Evolutionary conservation across 2,329 filamentous ascomycete species (phyloP).

Genomic region (Aphanocladium album): DNA sequence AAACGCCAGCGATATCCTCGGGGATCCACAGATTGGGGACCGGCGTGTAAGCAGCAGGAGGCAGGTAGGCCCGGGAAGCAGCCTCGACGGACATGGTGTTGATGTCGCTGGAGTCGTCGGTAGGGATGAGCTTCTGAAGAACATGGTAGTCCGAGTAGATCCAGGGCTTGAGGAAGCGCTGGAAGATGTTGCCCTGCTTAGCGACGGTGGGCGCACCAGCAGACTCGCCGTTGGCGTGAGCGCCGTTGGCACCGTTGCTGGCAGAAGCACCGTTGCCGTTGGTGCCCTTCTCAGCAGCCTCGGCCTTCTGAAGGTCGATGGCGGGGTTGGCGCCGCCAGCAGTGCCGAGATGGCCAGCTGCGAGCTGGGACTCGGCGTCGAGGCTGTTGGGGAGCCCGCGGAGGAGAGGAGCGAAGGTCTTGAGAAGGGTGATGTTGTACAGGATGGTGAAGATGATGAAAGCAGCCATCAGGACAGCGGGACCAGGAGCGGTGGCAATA

Average conservation of each 20-base stretch:
- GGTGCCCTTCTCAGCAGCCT: constrained; percentile 15
- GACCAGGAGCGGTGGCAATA: constrained; percentile 61
- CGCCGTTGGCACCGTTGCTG: constrained; percentile 15
- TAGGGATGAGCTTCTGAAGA: constrained; percentile 66
- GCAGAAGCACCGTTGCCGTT: constrained; percentile 14
- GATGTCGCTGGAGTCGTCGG: constrained; percentile 39
- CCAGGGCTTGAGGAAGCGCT: constrained; percentile 70
- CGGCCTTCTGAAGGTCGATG: constrained; percentile 14
- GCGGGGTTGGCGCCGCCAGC: constrained; percentile 24
- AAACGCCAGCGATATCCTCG: constrained; percentile 63
- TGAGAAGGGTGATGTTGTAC: constrained; percentile 68
- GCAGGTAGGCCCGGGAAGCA: constrained; percentile 64
- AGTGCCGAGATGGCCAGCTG: constrained; percentile 3
- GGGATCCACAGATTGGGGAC: constrained; percentile 72
- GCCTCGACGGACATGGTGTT: constrained; percentile 57
- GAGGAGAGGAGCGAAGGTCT: constrained; percentile 66
- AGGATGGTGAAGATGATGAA: constrained; percentile 72
- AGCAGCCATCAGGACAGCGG: constrained; percentile 68
- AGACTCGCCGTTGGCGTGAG: constrained; percentile 25
- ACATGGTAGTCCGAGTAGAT: constrained; percentile 65
- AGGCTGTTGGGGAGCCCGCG: constrained; percentile 64
- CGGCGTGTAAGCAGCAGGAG: constrained; percentile 59
- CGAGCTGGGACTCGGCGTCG: constrained; percentile 33
- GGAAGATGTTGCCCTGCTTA: constrained; percentile 46
- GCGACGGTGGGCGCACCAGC: constrained; percentile 17